Percentiles rank a stretch among this genome's conserved stretches.
Conservation (phyloP, 768 basidiomycete genomes). For the Panus rudis region DNA sequence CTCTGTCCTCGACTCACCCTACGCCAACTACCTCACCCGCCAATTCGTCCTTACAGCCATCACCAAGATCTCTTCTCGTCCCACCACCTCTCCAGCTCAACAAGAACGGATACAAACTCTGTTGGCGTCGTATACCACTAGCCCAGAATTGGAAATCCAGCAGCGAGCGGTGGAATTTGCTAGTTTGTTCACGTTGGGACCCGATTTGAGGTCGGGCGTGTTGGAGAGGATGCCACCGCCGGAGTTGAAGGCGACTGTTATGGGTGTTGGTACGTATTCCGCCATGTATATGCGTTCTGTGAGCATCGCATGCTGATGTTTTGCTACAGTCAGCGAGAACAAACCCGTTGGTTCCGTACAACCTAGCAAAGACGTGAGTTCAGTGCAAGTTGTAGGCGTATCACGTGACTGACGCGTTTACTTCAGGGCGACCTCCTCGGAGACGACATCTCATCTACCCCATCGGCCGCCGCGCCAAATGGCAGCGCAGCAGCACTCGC, state of each 20-base stretch:
- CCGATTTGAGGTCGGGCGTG: slow-evolving; percentile 77
- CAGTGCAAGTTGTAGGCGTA: slow-evolving; percentile 1
- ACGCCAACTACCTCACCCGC: slow-evolving; percentile 82
- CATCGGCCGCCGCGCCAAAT: slow-evolving; percentile 34
- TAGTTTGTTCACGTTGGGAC: slow-evolving; percentile 69
- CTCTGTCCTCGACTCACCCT: slow-evolving; percentile 87
- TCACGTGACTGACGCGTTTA: background rate
- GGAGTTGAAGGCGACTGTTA: slow-evolving; percentile 93
- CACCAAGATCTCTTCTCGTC: slow-evolving; percentile 84
- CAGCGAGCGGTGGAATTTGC: slow-evolving; percentile 96
- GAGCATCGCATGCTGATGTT: slow-evolving; percentile 5
- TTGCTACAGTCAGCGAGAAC: slow-evolving; percentile 77
- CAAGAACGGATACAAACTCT: slow-evolving; percentile 76
- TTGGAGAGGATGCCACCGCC: slow-evolving; percentile 99
- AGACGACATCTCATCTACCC: slow-evolving; percentile 52
- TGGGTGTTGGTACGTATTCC: slow-evolving; percentile 69
- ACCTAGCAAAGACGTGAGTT: slow-evolving; percentile 61
- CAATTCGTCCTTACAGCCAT: slow-evolving; percentile 89
- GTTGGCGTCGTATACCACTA: slow-evolving; percentile 76
- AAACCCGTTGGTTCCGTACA: slow-evolving; percentile 91
- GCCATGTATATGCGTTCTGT: background rate
- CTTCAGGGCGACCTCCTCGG: slow-evolving; percentile 69
- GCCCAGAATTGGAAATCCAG: slow-evolving; percentile 90
- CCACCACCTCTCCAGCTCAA: slow-evolving; percentile 55
- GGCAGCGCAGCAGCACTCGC: slow-evolving; percentile 33